Evolutionary conservation across 2,329 filamentous ascomycete genomes (phyloP).

Genomic region (Epichloe bromicola): DNA sequence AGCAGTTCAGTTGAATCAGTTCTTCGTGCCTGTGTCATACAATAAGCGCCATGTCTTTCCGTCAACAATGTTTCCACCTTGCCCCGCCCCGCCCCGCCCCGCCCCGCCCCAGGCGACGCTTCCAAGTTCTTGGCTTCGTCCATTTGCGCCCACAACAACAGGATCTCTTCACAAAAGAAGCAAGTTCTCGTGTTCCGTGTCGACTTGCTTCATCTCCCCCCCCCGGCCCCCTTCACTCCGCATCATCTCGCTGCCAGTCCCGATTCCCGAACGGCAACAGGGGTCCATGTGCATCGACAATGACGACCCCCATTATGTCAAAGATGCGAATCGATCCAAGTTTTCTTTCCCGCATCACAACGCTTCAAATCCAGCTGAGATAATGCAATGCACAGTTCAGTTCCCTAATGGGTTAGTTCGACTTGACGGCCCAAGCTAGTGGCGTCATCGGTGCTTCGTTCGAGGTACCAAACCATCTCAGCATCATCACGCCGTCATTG

Average conservation of each 20-base stretch:
- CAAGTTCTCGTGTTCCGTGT: neutral
- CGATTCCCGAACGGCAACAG: neutral
- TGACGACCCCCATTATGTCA: neutral
- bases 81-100: too few relatives aligned
- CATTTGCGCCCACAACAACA: too few relatives aligned
- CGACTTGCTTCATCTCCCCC: neutral
- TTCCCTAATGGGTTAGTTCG: neutral
- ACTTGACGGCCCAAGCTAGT: neutral
- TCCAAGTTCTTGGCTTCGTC: too few relatives aligned
- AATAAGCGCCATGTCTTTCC: too few relatives aligned
- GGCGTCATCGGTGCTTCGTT: neutral
- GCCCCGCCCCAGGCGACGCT: too few relatives aligned
- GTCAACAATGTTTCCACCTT: too few relatives aligned
- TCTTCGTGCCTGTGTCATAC: too few relatives aligned
- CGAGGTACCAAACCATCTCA: neutral
- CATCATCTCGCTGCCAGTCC: neutral
- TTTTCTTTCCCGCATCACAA: neutral
- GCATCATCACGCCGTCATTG: neutral
- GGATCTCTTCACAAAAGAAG: too few relatives aligned
- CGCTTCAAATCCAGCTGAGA: neutral
- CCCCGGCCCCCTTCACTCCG: neutral
- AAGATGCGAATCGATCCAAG: neutral
- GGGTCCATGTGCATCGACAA: neutral
- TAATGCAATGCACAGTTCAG: neutral
- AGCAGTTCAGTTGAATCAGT: too few relatives aligned